These are phyloP conservation scores for Kwoniella newhampshirensis DNA, from an alignment of 768 basidiomycete species.

Conservation along the genomic window DNA sequence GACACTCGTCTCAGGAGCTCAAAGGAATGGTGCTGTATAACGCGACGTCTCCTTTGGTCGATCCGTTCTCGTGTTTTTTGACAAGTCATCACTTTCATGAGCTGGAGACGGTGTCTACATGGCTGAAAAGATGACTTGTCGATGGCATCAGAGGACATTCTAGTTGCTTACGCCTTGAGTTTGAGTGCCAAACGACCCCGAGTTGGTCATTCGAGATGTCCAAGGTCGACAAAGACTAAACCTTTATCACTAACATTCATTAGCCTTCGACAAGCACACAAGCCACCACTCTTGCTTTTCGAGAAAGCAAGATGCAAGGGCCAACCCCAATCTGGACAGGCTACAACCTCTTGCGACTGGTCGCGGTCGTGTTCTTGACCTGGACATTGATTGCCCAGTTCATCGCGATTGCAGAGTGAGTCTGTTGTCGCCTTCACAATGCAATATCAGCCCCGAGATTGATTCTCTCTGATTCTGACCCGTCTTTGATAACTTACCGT, in stretches of 20 bases:
- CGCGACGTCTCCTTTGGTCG: too few relatives aligned
- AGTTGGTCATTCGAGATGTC: too few relatives aligned
- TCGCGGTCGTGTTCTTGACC: conserved; percentile 23
- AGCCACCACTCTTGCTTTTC: background rate
- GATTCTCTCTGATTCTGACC: background rate
- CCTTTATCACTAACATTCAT: too few relatives aligned
- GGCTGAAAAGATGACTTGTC: background rate
- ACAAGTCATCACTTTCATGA: too few relatives aligned
- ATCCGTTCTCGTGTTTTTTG: too few relatives aligned
- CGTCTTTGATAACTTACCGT: background rate
- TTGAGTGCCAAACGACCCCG: too few relatives aligned
- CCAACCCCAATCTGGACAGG: conserved; percentile 32
- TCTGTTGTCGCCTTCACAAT: background rate
- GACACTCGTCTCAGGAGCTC: too few relatives aligned
- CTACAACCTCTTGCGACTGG: conserved; percentile 36
- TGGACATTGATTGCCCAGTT: conserved; percentile 43
- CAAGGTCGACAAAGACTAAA: too few relatives aligned
- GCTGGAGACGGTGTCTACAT: background rate
- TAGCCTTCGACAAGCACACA: too few relatives aligned
- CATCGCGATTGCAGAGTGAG: conserved; percentile 36
- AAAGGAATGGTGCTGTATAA: too few relatives aligned
- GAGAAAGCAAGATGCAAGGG: conserved; percentile 9
- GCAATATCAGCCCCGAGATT: background rate
- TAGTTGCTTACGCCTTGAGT: too few relatives aligned
- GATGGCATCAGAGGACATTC: too few relatives aligned